A percentile compares a stretch with the other conserved stretches of the same genome.
Evolutionary conservation across 169 alveolate genomes (phyloP).

Genomic region (Theileria sp.): DNA sequence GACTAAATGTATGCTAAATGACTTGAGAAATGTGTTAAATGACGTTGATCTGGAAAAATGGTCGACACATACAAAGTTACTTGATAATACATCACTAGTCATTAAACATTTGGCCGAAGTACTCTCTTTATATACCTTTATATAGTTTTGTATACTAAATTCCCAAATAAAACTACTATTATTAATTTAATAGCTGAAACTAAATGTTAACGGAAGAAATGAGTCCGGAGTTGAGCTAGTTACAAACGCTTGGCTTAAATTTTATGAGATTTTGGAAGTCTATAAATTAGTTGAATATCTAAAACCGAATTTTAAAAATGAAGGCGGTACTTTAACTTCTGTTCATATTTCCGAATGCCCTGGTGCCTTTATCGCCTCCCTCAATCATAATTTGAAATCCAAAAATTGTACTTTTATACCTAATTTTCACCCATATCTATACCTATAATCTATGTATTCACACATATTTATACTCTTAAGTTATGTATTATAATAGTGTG

Average conservation of each 20-base stretch:
- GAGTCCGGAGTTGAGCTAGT: slow-evolving; percentile 72
- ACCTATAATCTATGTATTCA: background rate
- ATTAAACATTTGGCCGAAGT: slow-evolving; percentile 51
- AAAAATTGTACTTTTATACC: slow-evolving; percentile 43
- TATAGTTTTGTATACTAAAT: background rate
- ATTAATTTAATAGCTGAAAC: slow-evolving; percentile 25
- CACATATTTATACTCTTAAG: background rate
- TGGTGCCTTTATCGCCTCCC: slow-evolving; percentile 76
- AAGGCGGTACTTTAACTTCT: slow-evolving; percentile 62
- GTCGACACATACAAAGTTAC: slow-evolving; percentile 64
- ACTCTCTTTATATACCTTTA: background rate
- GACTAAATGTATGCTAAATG: slow-evolving; percentile 60
- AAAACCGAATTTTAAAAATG: slow-evolving; percentile 56
- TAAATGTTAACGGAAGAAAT: slow-evolving; percentile 47
- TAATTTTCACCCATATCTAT: slow-evolving; percentile 10
- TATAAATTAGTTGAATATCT: slow-evolving; percentile 67
- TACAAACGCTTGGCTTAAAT: slow-evolving; percentile 76
- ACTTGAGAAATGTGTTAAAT: slow-evolving; percentile 67
- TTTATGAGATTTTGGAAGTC: slow-evolving; percentile 70
- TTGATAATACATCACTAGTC: slow-evolving; percentile 60
- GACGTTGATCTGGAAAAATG: slow-evolving; percentile 69
- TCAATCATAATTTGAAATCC: slow-evolving; percentile 66
- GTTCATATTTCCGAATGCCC: slow-evolving; percentile 79
- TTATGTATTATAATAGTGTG: background rate
- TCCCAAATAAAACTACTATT: slow-evolving; percentile 35